These are phyloP conservation scores for Inga laurina DNA, from an alignment of 306 rosid species.

Conservation along the genomic window DNA sequence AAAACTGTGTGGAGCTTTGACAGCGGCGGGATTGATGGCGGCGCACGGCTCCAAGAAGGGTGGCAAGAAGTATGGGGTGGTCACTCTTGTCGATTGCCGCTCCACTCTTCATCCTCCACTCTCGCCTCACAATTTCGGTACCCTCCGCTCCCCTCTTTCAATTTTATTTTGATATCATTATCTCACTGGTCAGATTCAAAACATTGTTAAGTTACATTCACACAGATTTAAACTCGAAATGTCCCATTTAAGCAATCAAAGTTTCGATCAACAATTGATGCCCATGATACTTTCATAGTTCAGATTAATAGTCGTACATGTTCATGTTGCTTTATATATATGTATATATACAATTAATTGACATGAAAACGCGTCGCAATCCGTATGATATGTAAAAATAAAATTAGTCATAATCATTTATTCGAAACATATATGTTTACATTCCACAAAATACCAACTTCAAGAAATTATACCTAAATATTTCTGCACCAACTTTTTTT, in stretches of 20 bases:
- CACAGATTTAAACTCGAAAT: too few species aligned
- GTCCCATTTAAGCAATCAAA: too few species aligned
- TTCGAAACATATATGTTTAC: background rate
- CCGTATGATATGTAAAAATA: background rate
- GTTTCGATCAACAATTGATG: too few species aligned
- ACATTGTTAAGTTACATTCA: too few species aligned
- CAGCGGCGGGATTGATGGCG: conserved; percentile 65
- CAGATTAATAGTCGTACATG: background rate
- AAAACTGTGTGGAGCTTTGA: conserved; percentile 56
- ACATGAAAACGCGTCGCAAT: background rate
- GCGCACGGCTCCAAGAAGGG: conserved; percentile 38
- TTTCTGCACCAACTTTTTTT: background rate
- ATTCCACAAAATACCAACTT: background rate
- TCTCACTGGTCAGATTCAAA: too few species aligned
- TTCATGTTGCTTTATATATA: background rate
- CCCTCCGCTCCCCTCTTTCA: background rate
- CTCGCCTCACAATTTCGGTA: conserved; percentile 48
- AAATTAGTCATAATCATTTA: background rate
- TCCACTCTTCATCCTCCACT: conserved; percentile 49
- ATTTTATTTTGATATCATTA: too few species aligned
- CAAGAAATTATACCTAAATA: background rate
- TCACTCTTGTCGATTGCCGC: conserved; percentile 60
- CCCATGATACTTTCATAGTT: too few species aligned
- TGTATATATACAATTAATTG: too few species aligned
- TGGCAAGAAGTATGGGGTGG: conserved; percentile 51